These are phyloP conservation scores for Pleurotus djamor DNA, from an alignment of 768 basidiomycete genomes.

Conservation along the genomic window DNA sequence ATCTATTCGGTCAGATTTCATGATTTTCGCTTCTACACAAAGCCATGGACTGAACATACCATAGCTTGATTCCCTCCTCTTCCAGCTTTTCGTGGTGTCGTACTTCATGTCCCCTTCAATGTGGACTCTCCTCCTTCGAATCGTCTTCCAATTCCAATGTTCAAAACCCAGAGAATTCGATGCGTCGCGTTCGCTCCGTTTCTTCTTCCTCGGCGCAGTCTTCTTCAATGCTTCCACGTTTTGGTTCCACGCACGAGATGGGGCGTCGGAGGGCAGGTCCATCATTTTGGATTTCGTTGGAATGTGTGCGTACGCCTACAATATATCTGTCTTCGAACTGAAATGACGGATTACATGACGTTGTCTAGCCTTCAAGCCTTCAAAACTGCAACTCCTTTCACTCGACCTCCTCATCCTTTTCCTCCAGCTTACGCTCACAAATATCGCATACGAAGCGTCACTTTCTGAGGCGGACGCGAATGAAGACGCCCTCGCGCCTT, in stretches of 20 bases:
- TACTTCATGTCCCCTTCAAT: conserved; percentile 76
- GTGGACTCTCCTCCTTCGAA: conserved; percentile 50
- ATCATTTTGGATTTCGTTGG: conserved; percentile 80
- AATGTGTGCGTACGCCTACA: conserved; percentile 47
- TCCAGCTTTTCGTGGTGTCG: conserved; percentile 72
- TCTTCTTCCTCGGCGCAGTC: conserved; percentile 60
- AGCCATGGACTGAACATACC: not conserved
- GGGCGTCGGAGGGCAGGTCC: conserved; percentile 53
- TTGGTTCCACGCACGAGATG: conserved; percentile 57
- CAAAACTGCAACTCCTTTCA: conserved; percentile 59
- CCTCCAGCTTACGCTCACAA: conserved; percentile 64
- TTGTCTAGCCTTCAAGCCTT: conserved; percentile 38
- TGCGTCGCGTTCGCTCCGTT: conserved; percentile 60
- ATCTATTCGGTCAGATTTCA: conserved; percentile 54
- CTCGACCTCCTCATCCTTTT: conserved; percentile 68
- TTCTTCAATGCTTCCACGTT: conserved; percentile 57
- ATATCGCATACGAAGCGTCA: conserved; percentile 66
- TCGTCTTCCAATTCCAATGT: conserved; percentile 63
- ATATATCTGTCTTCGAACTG: not conserved
- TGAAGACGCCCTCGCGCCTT: conserved; percentile 30
- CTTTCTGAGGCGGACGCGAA: conserved; percentile 34
- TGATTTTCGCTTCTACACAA: not conserved
- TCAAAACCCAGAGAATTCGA: conserved; percentile 68
- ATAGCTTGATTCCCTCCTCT: conserved; percentile 69
- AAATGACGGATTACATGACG: conserved; percentile 30